A percentile compares a stretch with the other conserved stretches of the same genome.
Evolutionary conservation across 2,329 filamentous ascomycete species (phyloP).

Genomic region (Dothidotthia symphoricarpi): DNA sequence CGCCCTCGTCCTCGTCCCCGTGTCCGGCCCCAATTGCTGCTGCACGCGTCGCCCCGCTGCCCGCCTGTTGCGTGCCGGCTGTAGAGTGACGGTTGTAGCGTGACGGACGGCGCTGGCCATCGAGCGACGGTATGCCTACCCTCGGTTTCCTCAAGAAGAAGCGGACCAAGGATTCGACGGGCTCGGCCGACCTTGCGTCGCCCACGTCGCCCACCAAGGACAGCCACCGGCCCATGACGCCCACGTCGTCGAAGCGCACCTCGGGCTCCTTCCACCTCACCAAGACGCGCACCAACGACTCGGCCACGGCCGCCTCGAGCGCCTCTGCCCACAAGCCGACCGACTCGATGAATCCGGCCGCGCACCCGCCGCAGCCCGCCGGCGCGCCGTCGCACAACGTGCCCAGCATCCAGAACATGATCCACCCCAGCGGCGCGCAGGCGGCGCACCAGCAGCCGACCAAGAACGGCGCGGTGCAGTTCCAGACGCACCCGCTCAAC

Average conservation of each 20-base stretch:
- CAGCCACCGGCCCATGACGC: slow-evolving; percentile 40
- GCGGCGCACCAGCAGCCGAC: slow-evolving; percentile 30
- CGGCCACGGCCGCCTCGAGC: slow-evolving; percentile 16
- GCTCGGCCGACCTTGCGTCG: slow-evolving; percentile 60
- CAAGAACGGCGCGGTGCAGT: slow-evolving; percentile 42
- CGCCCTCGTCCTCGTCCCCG: too few relatives aligned
- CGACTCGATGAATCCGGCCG: slow-evolving; percentile 44
- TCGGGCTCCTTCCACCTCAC: slow-evolving; percentile 31
- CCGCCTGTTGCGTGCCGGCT: too few relatives aligned
- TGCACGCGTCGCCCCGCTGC: slow-evolving; percentile 2
- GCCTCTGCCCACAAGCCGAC: slow-evolving; percentile 30
- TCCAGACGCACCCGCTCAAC: slow-evolving; percentile 38
- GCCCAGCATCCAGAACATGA: slow-evolving; percentile 79
- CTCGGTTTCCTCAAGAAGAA: slow-evolving; percentile 98
- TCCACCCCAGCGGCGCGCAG: slow-evolving; percentile 58
- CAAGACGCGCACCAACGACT: slow-evolving; percentile 33
- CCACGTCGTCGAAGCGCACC: slow-evolving; percentile 34
- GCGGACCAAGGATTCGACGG: slow-evolving; percentile 83
- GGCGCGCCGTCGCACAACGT: slow-evolving; percentile 60
- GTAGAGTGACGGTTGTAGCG: too few relatives aligned
- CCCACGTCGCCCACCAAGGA: slow-evolving; percentile 67
- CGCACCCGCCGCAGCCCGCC: slow-evolving; percentile 21
- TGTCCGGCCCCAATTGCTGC: slow-evolving; percentile 9
- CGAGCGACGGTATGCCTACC: slow-evolving; percentile 94
- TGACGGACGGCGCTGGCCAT: too few relatives aligned